These are phyloP conservation scores for Penicillium mononematosum DNA, from an alignment of 495 filamentous ascomycete species.

Conservation along the genomic window DNA sequence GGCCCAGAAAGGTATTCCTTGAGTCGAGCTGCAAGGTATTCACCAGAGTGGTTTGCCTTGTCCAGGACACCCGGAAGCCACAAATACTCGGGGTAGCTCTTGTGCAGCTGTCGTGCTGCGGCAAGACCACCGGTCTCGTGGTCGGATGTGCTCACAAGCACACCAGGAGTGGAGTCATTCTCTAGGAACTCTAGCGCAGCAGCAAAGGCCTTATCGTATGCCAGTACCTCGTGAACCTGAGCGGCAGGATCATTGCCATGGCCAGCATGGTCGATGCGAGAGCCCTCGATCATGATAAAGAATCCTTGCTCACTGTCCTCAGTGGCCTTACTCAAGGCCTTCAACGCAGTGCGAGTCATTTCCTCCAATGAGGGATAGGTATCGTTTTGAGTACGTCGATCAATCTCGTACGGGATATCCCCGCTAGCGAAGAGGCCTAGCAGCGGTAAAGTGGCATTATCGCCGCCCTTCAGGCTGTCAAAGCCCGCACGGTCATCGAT, in stretches of 20 bases:
- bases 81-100: constrained; percentile 69
- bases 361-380: constrained; percentile 87
- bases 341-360: constrained; percentile 82
- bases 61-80: constrained; percentile 84
- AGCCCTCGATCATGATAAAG: constrained; percentile 98
- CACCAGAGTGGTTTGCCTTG: constrained; percentile 76
- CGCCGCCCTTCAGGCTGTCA: constrained; percentile 69
- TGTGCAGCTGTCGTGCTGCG: constrained; percentile 70
- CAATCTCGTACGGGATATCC: constrained; percentile 91
- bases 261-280: constrained; percentile 92
- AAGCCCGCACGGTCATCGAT: constrained; percentile 71
- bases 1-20: constrained; percentile 48
- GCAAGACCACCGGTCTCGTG: constrained; percentile 93
- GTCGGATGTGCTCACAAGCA: constrained; percentile 86
- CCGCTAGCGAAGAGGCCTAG: constrained; percentile 79
- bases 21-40: constrained; percentile 63
- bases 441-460: constrained; percentile 72
- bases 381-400: constrained; percentile 73
- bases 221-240: constrained; percentile 90
- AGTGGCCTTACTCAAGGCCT: constrained; percentile 77
- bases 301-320: constrained; percentile 85
- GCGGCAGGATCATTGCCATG: constrained; percentile 94
- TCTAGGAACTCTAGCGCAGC: constrained; percentile 82
- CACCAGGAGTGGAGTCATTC: constrained; percentile 65
- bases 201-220: constrained; percentile 83